A percentile compares a stretch with the other conserved stretches of the same genome.
These are phyloP conservation scores for Botrytis squamosa DNA, from an alignment of 2,329 filamentous ascomycete species.

Conservation along the genomic window DNA sequence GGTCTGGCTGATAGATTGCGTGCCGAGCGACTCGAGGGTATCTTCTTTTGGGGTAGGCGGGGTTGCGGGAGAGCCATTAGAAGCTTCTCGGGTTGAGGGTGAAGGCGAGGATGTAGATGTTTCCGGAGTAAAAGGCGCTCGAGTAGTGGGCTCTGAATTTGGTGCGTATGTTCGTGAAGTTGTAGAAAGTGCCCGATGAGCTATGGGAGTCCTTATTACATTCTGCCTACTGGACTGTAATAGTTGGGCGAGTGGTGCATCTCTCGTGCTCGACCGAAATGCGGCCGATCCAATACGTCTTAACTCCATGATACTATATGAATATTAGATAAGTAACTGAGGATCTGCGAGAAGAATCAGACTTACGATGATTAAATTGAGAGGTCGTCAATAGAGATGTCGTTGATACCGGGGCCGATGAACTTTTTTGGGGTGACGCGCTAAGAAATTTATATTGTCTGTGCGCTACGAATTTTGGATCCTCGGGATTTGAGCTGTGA, in stretches of 20 bases:
- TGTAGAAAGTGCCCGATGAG: constrained; percentile 11
- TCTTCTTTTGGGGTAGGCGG: constrained; percentile 19
- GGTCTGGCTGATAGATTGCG: constrained; percentile 1
- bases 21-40: constrained; percentile 8
- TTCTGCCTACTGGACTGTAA: neutral
- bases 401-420: constrained; percentile 24
- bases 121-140: neutral
- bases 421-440: constrained; percentile 19
- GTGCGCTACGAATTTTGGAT: constrained; percentile 17
- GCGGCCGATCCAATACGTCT: constrained; percentile 28
- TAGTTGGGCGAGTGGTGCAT: neutral
- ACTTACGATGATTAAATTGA: constrained; percentile 28
- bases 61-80: neutral
- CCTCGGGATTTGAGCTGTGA: neutral
- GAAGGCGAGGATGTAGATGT: neutral
- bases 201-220: neutral
- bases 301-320: constrained; percentile 38
- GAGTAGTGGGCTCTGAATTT: constrained; percentile 7
- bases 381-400: constrained; percentile 24
- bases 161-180: neutral
- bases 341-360: constrained; percentile 21
- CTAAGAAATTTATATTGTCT: constrained; percentile 19
- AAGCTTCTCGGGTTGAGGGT: neutral
- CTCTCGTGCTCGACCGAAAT: constrained; percentile 7
- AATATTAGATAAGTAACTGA: constrained; percentile 21